Evolutionary conservation across 2,329 filamentous ascomycete genomes (phyloP).

Genomic region (Neofusicoccum sp.): DNA sequence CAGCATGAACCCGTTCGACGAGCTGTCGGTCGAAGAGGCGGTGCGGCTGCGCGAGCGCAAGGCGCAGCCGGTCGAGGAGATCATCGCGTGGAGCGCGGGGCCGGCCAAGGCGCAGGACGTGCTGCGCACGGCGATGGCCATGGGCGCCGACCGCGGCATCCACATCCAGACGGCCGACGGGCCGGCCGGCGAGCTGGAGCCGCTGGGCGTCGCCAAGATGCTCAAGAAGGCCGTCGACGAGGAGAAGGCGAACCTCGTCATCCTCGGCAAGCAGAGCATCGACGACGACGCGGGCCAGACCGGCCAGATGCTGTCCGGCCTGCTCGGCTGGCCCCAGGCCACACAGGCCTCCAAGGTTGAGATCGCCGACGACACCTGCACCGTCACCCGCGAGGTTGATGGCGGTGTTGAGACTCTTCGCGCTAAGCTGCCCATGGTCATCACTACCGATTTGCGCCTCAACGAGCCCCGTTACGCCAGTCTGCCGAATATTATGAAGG

Average conservation of each 20-base stretch:
- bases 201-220: constrained; percentile 88
- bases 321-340: constrained; percentile 91
- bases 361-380: constrained; percentile 69
- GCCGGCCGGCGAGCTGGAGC: constrained; percentile 76
- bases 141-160: constrained; percentile 92
- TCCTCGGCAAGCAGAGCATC: constrained; percentile 97
- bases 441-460: constrained; percentile 91
- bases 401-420: constrained; percentile 89
- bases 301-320: constrained; percentile 93
- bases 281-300: constrained; percentile 96
- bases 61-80: constrained; percentile 80
- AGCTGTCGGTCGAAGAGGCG: constrained; percentile 95
- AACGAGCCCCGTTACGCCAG: constrained; percentile 96
- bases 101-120: constrained; percentile 86
- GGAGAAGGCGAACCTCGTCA: constrained; percentile 87
- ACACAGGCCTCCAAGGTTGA: constrained; percentile 88
- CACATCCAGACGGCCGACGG: constrained; percentile 64
- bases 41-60: constrained; percentile 86
- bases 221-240: constrained; percentile 76
- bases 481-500: constrained; percentile 99
- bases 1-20: constrained; percentile 99
- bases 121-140: constrained; percentile 95
- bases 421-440: constrained; percentile 85
- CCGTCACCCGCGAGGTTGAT: constrained; percentile 90
- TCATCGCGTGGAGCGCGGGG: constrained; percentile 85